A percentile compares a stretch with the other conserved stretches of the same genome.
Evolutionary conservation across 2,329 filamentous ascomycete species (phyloP).

Genomic region (Trichoderma pleuroti): DNA sequence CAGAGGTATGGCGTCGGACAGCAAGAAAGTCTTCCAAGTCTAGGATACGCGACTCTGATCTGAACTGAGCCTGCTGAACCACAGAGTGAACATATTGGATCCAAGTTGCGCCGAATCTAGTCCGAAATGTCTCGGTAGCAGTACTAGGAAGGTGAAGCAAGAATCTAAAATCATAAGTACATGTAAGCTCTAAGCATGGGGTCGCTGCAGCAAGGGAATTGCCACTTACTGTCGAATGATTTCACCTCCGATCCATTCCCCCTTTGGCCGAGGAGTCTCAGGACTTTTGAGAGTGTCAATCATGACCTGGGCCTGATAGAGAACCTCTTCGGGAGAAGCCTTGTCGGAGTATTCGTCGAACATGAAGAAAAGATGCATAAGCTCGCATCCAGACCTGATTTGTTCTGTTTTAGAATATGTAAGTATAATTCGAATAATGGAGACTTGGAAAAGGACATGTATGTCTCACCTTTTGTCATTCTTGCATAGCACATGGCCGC

Average conservation of each 20-base stretch:
- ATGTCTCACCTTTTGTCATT: not conserved
- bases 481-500: not conserved
- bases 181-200: not conserved
- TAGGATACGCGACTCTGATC: not conserved
- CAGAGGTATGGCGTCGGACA: not conserved
- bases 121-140: not conserved
- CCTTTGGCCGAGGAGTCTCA: not conserved
- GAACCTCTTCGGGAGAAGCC: not conserved
- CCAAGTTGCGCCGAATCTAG: not conserved
- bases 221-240: not conserved
- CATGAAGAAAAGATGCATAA: not conserved
- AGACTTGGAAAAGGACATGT: not conserved
- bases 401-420: not conserved
- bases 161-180: not conserved
- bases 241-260: not conserved
- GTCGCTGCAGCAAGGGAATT: not conserved
- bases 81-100: not conserved
- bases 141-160: not conserved
- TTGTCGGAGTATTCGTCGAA: not conserved
- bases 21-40: not conserved
- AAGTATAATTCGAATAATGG: not conserved
- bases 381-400: not conserved
- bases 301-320: not conserved
- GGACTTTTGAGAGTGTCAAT: not conserved
- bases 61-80: not conserved